These are phyloP conservation scores for Schoenoplectus triqueter DNA, from an alignment of 202 grass and related monocot genomes.

Conservation along the genomic window DNA sequence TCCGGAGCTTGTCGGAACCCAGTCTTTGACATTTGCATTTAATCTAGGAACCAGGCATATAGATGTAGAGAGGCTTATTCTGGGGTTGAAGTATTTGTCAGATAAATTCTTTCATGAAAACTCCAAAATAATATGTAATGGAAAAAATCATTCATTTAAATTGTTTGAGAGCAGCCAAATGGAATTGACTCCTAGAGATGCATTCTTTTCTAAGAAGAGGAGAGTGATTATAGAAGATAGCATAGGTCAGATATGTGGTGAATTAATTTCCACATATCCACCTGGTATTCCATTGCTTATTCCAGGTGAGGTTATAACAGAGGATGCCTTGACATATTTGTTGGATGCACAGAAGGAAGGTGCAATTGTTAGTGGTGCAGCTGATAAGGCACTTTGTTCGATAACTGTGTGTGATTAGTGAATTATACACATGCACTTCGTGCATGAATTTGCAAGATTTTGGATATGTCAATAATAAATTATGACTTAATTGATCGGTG, in stretches of 20 bases:
- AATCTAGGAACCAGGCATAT: constrained; percentile 67
- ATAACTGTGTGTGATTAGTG: constrained; percentile 62
- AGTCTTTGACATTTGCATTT: constrained; percentile 59
- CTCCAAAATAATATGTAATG: constrained; percentile 18
- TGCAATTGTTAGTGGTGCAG: constrained; percentile 59
- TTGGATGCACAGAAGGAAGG: constrained; percentile 52
- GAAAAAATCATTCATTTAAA: constrained; percentile 21
- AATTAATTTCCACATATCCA: constrained; percentile 81
- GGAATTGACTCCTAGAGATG: constrained; percentile 65
- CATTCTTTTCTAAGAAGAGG: constrained; percentile 76
- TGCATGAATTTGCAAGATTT: background rate
- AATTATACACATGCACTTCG: background rate
- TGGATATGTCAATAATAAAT: background rate
- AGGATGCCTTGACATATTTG: constrained; percentile 61
- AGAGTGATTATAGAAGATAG: constrained; percentile 57
- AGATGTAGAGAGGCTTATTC: constrained; percentile 69
- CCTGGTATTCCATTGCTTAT: constrained; percentile 78
- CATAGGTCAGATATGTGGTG: constrained; percentile 69
- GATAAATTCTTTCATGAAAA: constrained; percentile 49
- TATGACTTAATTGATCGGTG: background rate
- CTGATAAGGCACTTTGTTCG: constrained; percentile 56
- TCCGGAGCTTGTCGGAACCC: constrained; percentile 70
- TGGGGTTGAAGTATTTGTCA: constrained; percentile 48
- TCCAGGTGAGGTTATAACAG: constrained; percentile 73
- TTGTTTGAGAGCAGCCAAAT: constrained; percentile 47